A percentile compares a stretch with the other conserved stretches of the same genome.
Evolutionary conservation across 345 rosid genomes (phyloP).

Genomic region (Boechera divaricarpa): DNA sequence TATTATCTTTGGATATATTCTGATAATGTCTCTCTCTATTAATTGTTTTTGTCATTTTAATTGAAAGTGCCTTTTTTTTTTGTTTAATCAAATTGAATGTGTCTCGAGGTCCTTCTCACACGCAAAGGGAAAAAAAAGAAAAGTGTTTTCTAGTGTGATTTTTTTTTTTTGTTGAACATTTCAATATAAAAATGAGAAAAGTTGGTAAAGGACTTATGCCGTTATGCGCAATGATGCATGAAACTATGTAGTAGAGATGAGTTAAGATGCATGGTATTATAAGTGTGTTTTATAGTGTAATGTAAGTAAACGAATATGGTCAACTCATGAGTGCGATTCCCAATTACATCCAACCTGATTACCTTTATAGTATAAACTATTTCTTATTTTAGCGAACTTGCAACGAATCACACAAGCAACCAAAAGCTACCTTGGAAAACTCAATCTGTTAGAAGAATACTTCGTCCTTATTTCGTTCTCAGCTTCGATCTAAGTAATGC

Average conservation of each 20-base stretch:
- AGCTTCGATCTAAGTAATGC: background rate
- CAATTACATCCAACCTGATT: slow-evolving; percentile 30
- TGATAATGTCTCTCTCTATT: slow-evolving; percentile 5
- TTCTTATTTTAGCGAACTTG: background rate
- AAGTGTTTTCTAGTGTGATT: background rate
- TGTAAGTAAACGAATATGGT: slow-evolving; percentile 31
- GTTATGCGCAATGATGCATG: slow-evolving; percentile 9
- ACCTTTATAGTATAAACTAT: background rate
- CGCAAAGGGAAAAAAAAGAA: background rate
- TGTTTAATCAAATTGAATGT: slow-evolving; percentile 8
- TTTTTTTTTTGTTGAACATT: background rate
- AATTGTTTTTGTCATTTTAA: slow-evolving; percentile 19
- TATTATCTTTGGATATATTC: slow-evolving; percentile 24
- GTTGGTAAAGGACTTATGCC: slow-evolving; percentile 9
- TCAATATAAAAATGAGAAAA: background rate
- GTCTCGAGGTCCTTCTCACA: slow-evolving; percentile 14
- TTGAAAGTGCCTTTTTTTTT: background rate
- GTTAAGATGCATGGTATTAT: background rate
- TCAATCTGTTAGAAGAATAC: slow-evolving; percentile 3
- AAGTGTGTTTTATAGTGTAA: background rate
- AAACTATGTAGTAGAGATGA: background rate
- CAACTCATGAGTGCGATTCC: slow-evolving; percentile 29
- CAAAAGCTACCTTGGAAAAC: background rate
- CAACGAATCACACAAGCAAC: background rate
- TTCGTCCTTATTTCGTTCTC: background rate